phyloP scores from a whole-genome alignment of 129 eudicot species.

The Oenanthe sinensis region DNA sequence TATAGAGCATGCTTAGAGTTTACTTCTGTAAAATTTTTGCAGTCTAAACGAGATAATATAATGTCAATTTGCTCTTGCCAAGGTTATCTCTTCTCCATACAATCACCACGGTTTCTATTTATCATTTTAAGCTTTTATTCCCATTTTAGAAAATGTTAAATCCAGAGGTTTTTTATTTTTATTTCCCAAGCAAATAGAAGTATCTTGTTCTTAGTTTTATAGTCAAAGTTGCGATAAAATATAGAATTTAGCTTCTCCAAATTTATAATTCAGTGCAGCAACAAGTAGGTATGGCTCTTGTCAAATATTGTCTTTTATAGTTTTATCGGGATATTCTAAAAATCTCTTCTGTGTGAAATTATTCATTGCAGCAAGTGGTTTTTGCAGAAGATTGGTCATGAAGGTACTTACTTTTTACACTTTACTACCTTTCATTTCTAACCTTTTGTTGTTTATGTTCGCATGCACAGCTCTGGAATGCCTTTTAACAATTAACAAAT shows the following conservation, averaged over 20 bases:
- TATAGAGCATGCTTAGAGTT: not conserved
- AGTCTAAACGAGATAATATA: too few species aligned
- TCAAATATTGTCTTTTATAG: not conserved
- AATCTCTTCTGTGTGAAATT: conserved; percentile 14
- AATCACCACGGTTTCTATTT: not conserved
- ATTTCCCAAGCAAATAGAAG: not conserved
- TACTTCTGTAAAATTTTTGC: too few species aligned
- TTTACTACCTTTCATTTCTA: not conserved
- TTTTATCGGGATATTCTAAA: not conserved
- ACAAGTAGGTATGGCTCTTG: not conserved
- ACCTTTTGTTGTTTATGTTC: not conserved
- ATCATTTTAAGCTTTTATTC: not conserved
- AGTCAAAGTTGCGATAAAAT: not conserved
- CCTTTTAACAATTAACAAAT: not conserved
- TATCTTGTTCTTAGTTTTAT: not conserved
- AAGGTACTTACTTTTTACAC: conserved; percentile 33
- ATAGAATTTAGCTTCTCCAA: not conserved
- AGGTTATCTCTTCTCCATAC: not conserved
- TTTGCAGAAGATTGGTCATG: conserved; percentile 82
- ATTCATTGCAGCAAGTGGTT: conserved; percentile 72
- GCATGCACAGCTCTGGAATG: not conserved
- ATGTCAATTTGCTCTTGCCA: not conserved
- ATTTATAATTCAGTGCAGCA: not conserved
- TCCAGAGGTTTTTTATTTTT: not conserved
- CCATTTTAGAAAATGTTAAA: not conserved